phyloP scores from a whole-genome alignment of 108 stramenopile species.

The Nitzschia inconspicua region DNA sequence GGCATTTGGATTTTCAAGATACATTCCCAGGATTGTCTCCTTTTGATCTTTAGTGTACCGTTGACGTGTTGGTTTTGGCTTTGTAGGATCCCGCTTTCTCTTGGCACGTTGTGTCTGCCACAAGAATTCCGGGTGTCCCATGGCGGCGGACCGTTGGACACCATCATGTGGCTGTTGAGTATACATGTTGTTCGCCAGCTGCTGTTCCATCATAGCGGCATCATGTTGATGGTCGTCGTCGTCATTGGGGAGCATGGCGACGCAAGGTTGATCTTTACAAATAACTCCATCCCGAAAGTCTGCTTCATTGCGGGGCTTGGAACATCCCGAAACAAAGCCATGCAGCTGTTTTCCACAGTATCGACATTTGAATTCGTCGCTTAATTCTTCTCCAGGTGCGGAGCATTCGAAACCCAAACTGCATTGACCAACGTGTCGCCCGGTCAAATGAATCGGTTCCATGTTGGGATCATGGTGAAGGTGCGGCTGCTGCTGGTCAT shows the following conservation, averaged over 20 bases:
- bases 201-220: slow-evolving; percentile 12
- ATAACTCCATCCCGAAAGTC: slow-evolving; percentile 23
- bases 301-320: slow-evolving; percentile 4
- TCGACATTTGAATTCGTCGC: slow-evolving; percentile 12
- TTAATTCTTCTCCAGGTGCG: slow-evolving; percentile 7
- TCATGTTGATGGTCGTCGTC: not conserved
- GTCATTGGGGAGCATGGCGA: not conserved
- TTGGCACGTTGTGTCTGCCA: slow-evolving; percentile 21
- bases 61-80: slow-evolving; percentile 12
- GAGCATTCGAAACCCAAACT: slow-evolving; percentile 3
- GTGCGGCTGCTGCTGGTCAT: no score
- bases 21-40: not conserved
- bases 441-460: no score
- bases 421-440: slow-evolving; percentile 13
- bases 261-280: slow-evolving; percentile 16
- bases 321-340: slow-evolving; percentile 20
- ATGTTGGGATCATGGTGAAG: no score
- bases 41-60: slow-evolving; percentile 22
- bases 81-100: slow-evolving; percentile 13
- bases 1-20: slow-evolving; percentile 4
- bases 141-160: no score
- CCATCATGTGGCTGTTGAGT: no score
- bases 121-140: slow-evolving; percentile 19
- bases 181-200: no score
- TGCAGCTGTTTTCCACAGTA: slow-evolving; percentile 11